Base-by-base conservation (phyloP, 257 asterid genomes). In the Solanum bulbocastanum region DNA sequence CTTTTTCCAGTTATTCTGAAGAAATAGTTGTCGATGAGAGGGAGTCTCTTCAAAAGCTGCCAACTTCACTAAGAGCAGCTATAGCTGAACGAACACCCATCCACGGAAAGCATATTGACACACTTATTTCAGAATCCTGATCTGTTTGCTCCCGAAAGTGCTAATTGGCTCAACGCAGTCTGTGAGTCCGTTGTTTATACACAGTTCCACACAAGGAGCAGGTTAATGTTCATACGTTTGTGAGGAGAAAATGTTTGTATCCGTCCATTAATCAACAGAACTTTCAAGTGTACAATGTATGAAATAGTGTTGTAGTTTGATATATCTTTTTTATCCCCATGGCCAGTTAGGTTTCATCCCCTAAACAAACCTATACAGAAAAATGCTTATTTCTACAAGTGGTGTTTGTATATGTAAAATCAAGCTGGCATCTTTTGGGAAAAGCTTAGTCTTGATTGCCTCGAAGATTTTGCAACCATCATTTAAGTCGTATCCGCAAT, bases 1-100 rank as follows among this genome's bases (percentile, higher is more conserved):
- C 65, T 95, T 93, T 87, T 95, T 94, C 89, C 98, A 94, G 94
- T 92, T 95, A 83, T 94, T 95, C 88, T 95, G 87, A 91, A 84
- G 62, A 36, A 40, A 32, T 33, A 36, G 68, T 10, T 32, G 30
- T 16, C 27, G 73, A 40, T 33, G 32, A 83, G 85, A 37, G 88
- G 89, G 88, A 91, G 88, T 88, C 86, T 86, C 90, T 88, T 86
- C 60, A 92, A 86, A 86, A 73, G 88, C 90, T 86, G 68, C 14
- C 75, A 82, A 68, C 83, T 82, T 71, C 88, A 35, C 27, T 40
- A 75, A 37, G 87, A 91, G 91, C 91, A 79, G 89, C 89, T 37
- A 88, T 85, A 42, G 36, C 44, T 5, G 84, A 49, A 52, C 39
- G 84, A 49, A 52, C 39, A 10, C 2, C 75, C 62, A 56, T 49